Conservation (phyloP, 495 filamentous ascomycete species). For the Penicillium egyptiacum region DNA sequence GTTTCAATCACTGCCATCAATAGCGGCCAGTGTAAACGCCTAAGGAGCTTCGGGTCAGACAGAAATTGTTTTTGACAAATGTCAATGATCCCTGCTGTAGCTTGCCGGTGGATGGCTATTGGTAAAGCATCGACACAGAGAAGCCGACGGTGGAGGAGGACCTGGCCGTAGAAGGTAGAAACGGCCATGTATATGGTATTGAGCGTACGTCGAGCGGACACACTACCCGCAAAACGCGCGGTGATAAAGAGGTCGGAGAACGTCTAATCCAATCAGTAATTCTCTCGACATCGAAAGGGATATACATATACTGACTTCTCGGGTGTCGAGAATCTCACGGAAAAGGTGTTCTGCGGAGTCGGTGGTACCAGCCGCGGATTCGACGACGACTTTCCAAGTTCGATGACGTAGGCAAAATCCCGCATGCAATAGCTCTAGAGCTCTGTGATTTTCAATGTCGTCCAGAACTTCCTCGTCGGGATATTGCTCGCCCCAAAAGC, state of each 20-base stretch:
- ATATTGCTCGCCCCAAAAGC: conserved; percentile 48
- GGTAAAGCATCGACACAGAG: conserved; percentile 28
- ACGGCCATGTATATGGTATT: conserved; percentile 52
- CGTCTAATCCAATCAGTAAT: conserved; percentile 27
- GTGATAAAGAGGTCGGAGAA: conserved; percentile 47
- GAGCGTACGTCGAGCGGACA: conserved; percentile 41
- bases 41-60: conserved; percentile 35
- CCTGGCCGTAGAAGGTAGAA: conserved; percentile 44
- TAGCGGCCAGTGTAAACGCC: conserved; percentile 47
- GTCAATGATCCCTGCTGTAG: conserved; percentile 37
- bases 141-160: conserved; percentile 45
- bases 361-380: conserved; percentile 26
- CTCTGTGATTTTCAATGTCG: conserved; percentile 51
- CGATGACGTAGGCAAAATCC: conserved; percentile 39
- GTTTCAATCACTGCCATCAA: conserved; percentile 50
- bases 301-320: conserved; percentile 30
- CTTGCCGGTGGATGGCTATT: conserved; percentile 33
- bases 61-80: conserved; percentile 41
- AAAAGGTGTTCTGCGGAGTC: conserved; percentile 37
- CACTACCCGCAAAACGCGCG: conserved; percentile 37
- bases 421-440: conserved; percentile 39
- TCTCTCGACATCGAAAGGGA: neutral
- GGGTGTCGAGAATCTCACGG: conserved; percentile 34
- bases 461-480: conserved; percentile 48
- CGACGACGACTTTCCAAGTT: conserved; percentile 41